phyloP scores from a whole-genome alignment of 495 filamentous ascomycete species.

The Aspergillus asperescens region DNA sequence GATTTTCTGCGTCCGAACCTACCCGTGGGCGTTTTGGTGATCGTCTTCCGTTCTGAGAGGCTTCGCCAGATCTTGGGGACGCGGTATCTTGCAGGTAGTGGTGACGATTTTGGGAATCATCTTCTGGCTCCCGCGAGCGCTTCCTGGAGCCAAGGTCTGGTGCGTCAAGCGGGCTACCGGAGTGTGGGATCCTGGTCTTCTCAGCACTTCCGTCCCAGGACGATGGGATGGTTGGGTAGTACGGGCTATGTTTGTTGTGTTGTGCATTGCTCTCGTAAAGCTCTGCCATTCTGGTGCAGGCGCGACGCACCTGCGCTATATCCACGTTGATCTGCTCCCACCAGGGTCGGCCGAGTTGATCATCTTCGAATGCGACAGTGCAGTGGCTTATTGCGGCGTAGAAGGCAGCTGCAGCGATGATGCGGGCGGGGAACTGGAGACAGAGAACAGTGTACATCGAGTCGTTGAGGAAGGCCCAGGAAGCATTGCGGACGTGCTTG shows the following conservation, averaged over 20 bases:
- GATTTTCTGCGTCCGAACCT: constrained; percentile 21
- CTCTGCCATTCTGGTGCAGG: constrained; percentile 64
- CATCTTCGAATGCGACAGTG: constrained; percentile 65
- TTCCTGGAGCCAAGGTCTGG: constrained; percentile 30
- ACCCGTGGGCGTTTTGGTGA: constrained; percentile 42
- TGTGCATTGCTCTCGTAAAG: constrained; percentile 67
- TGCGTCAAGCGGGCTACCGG: constrained; percentile 25
- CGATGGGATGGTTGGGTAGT: constrained; percentile 36
- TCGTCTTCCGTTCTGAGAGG: constrained; percentile 25
- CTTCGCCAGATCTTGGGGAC: constrained; percentile 7
- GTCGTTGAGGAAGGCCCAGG: constrained; percentile 93
- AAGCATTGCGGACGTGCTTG: constrained; percentile 70
- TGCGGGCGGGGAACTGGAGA: constrained; percentile 69
- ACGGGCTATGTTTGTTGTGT: constrained; percentile 39
- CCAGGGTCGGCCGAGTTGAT: constrained; percentile 71
- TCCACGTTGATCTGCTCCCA: constrained; percentile 69
- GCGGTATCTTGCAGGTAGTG: constrained; percentile 3
- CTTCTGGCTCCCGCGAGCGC: constrained; percentile 42
- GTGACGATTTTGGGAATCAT: constrained; percentile 11
- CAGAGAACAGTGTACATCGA: constrained; percentile 76
- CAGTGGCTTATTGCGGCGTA: constrained; percentile 75
- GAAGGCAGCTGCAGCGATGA: constrained; percentile 78
- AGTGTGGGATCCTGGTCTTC: constrained; percentile 27
- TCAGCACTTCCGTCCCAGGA: constrained; percentile 28
- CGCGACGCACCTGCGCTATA: constrained; percentile 56